Evolutionary conservation across 2,329 filamentous ascomycete genomes (phyloP).

Genomic region (Botrytis tulipae): DNA sequence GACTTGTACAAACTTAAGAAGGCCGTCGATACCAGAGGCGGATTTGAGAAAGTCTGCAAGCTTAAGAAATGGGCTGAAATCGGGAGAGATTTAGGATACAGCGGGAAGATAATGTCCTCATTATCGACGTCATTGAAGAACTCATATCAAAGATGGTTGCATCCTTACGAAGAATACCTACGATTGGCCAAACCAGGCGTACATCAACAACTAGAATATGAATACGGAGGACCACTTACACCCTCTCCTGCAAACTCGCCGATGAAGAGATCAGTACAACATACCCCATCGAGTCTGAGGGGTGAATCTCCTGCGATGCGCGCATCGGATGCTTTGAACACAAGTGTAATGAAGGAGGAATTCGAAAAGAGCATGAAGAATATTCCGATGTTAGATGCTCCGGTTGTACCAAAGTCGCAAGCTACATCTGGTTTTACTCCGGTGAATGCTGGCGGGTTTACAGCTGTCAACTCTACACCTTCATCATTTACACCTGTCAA

Average conservation of each 20-base stretch:
- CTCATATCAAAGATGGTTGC: slow-evolving; percentile 94
- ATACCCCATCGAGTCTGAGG: slow-evolving; percentile 57
- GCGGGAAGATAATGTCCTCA: slow-evolving; percentile 99
- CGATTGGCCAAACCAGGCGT: slow-evolving; percentile 88
- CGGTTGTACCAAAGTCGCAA: slow-evolving; percentile 31
- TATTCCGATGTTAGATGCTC: slow-evolving; percentile 38
- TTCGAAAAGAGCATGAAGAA: slow-evolving; percentile 38
- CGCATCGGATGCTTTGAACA: slow-evolving; percentile 55
- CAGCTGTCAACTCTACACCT: slow-evolving; percentile 58
- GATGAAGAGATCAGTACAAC: slow-evolving; percentile 61
- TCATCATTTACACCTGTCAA: slow-evolving; percentile 57
- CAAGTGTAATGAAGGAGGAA: slow-evolving; percentile 47
- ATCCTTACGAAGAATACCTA: slow-evolving; percentile 94
- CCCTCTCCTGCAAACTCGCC: slow-evolving; percentile 74
- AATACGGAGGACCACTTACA: slow-evolving; percentile 89
- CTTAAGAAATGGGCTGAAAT: slow-evolving; percentile 99
- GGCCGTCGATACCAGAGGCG: slow-evolving; percentile 88
- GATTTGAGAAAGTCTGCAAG: slow-evolving; percentile 96
- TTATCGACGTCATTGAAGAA: slow-evolving; percentile 97
- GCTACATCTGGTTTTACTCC: slow-evolving; percentile 41
- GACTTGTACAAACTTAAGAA: slow-evolving; percentile 97
- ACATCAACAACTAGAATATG: slow-evolving; percentile 90
- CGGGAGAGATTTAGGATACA: slow-evolving; percentile 92
- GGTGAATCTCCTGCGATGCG: slow-evolving; percentile 66
- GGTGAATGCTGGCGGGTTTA: slow-evolving; percentile 56